Conservation (phyloP, 1,139 yeast species). For the Lodderomyces metapsilosis region DNA sequence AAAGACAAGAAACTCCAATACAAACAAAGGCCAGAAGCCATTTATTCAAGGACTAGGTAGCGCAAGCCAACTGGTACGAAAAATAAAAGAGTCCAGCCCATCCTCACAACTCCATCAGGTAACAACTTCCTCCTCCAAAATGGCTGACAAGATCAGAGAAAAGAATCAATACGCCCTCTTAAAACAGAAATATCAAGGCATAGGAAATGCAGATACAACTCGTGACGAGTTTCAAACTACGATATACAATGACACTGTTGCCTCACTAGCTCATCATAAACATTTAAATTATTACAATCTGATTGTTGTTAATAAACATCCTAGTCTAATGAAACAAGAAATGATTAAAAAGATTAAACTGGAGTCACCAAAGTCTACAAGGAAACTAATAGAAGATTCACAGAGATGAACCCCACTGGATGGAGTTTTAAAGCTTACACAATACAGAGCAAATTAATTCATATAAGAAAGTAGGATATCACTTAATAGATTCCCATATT, state of each 20-base stretch:
- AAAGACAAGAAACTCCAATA: too few species aligned
- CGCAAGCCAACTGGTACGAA: too few species aligned
- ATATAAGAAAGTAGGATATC: too few species aligned
- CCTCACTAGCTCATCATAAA: constrained; percentile 70
- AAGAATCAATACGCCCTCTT: constrained; percentile 59
- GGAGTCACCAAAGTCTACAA: neutral
- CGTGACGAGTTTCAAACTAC: constrained; percentile 46
- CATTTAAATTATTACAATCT: constrained; percentile 64
- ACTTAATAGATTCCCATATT: too few species aligned
- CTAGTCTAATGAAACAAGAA: constrained; percentile 43
- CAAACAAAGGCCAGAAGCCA: too few species aligned
- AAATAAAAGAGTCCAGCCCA: too few species aligned
- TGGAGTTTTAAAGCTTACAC: too few species aligned
- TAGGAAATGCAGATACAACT: constrained; percentile 71
- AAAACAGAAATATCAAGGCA: constrained; percentile 64
- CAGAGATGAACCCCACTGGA: neutral
- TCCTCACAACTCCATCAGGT: too few species aligned
- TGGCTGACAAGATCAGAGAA: constrained; percentile 72
- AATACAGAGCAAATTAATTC: too few species aligned
- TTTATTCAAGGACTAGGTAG: too few species aligned
- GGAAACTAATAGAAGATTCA: neutral
- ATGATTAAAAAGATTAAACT: constrained; percentile 60
- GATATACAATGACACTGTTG: constrained; percentile 71
- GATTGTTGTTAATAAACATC: constrained; percentile 58
- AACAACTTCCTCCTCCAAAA: constrained; percentile 14